Evolutionary conservation across 164 flowering plant genomes (phyloP), one percentile per base, ranked within the genome.

Genomic region (Vitis cinerea): DNA sequence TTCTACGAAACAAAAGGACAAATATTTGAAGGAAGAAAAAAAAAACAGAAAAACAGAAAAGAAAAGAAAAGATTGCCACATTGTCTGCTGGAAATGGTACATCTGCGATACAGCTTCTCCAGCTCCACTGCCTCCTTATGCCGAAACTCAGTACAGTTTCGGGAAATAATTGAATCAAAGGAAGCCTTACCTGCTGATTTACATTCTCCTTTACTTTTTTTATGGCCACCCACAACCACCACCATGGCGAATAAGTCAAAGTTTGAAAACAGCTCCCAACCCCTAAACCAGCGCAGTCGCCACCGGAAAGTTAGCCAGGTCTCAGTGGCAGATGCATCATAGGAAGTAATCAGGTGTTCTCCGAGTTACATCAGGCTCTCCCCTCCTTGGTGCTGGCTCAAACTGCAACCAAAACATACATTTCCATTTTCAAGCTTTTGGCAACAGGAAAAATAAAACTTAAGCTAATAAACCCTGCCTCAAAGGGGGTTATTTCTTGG

Each of bases 311-410:
- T 68, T 67, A 63, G 71, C 76, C 27, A 66, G 72, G 44, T 6
- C 71, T 66, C 44, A 17, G 47, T 27, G 66, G 54, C 68, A 31
- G 73, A 61, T 65, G 68, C 75, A 56, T 86, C 81, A 93, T 67
- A 94, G 80, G 81, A 94, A 94, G 72, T 94, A 94, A 80, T 94
- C 98, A 2, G 98, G 98, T 66, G 98, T 94, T 81, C 98, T 89
- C 13, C 98, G 85, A 47, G 97, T 94, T 19, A 94, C 98, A 79
- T 92, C 98, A 23, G 98, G 98, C 81, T 94, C 98, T 50, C 98
- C 98, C 76, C 98, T 85, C 85, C 98, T 84, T 37, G 98, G 98
- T 75, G 98, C 97, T 67, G 98, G 98, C 72, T 94, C 98, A 85
- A 94, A 94, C 98, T 94, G 92, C 78, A 85, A 50, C 23, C 0